A percentile compares a stretch with the other conserved stretches of the same genome.
phyloP scores from a whole-genome alignment of 345 rosid species.

The Angophora floribunda region DNA sequence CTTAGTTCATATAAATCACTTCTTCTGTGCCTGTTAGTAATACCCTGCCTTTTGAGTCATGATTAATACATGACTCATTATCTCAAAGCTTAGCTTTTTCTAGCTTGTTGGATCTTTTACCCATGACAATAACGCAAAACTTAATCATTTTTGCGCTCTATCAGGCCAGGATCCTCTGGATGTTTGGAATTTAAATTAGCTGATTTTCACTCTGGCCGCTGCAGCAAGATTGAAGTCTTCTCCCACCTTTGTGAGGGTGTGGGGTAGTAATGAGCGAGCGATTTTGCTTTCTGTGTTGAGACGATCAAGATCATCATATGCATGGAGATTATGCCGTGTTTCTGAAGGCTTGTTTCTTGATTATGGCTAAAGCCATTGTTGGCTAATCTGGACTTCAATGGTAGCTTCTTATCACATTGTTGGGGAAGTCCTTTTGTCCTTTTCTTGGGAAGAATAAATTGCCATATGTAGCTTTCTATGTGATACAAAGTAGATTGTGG shows the following conservation, averaged over 20 bases:
- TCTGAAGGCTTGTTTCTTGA: conserved; percentile 84
- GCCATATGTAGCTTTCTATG: background rate
- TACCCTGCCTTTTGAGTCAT: background rate
- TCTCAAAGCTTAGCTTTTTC: background rate
- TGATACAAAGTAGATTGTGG: background rate
- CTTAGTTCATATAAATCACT: background rate
- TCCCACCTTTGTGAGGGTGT: conserved; percentile 97
- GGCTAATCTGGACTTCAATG: conserved; percentile 13
- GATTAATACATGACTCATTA: too few relatives aligned
- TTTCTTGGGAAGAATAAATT: background rate
- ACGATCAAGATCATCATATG: conserved; percentile 69
- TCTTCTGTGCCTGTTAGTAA: background rate
- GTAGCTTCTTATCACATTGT: background rate
- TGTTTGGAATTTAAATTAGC: conserved; percentile 32
- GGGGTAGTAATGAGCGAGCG: conserved; percentile 53
- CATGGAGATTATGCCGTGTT: conserved; percentile 90
- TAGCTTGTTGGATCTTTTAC: background rate
- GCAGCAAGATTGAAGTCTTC: conserved; percentile 46
- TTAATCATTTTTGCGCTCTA: background rate
- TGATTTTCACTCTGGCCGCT: conserved; percentile 97
- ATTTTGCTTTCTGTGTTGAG: conserved; percentile 49
- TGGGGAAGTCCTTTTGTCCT: background rate
- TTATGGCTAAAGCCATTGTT: conserved; percentile 69
- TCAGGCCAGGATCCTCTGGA: conserved; percentile 29
- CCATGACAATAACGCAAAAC: background rate